These are phyloP conservation scores for Scenedesmus sp. DNA, from an alignment of 163 green algal genomes.

Conservation along the genomic window DNA sequence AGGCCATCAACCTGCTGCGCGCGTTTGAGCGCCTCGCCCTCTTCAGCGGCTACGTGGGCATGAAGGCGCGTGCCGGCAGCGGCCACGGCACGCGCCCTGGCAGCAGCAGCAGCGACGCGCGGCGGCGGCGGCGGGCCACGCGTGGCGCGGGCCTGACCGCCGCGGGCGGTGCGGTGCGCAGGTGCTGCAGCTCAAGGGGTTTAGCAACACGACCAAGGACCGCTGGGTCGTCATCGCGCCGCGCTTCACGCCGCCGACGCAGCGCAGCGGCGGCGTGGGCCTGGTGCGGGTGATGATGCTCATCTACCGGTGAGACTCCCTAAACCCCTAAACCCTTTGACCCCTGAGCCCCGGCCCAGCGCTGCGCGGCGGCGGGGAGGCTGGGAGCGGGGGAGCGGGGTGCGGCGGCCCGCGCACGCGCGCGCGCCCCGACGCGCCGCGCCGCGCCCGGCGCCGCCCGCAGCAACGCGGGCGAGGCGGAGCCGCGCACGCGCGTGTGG, in stretches of 20 bases:
- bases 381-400: neutral
- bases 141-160: too few relatives aligned
- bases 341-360: neutral
- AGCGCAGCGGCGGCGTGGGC: neutral
- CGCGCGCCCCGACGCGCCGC: neutral
- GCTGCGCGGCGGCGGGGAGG: neutral
- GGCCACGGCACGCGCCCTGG: neutral
- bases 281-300: constrained; percentile 42
- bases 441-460: neutral
- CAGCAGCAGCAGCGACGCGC: neutral
- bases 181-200: constrained; percentile 44
- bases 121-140: too few relatives aligned
- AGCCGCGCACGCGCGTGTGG: constrained; percentile 42
- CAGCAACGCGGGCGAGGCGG: constrained; percentile 33
- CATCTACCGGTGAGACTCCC: constrained; percentile 17
- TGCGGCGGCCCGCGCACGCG: neutral
- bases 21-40: constrained; percentile 31
- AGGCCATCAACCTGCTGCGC: neutral
- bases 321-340: too few relatives aligned
- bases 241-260: constrained; percentile 24
- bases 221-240: constrained; percentile 41
- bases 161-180: neutral
- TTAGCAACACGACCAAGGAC: constrained; percentile 36
- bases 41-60: constrained; percentile 32
- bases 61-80: constrained; percentile 23